Base-by-base conservation (phyloP, 2,329 filamentous ascomycete genomes). In the Pseudopithomyces maydicus region DNA sequence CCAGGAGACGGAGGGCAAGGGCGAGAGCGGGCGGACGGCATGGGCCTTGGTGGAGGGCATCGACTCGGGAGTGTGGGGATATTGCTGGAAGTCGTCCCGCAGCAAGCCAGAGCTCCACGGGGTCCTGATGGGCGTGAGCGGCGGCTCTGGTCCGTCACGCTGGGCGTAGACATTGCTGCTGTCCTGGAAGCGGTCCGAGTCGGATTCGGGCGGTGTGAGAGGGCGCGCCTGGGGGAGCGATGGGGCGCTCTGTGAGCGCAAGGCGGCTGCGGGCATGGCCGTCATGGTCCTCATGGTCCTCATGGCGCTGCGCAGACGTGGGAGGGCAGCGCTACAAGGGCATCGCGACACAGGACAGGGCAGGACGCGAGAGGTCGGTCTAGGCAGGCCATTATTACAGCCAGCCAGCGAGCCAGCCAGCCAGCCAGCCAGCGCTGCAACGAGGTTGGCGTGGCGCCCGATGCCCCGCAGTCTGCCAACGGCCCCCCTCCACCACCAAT, bases 21-120 rank as follows among this genome's bases (percentile, higher is more conserved):
- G 55, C 26, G 33, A 51, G 10, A 49, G 47, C 19, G 51, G 48
- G 11, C 46, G 52, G 36, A 49, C 46, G n/a, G 56, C 64, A 26
- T 55, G 59, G 42, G 62, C 44, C 33, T 60, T 62, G 22, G 67
- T 38, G 17, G 66, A 63, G 54, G 64, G 65, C 22, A 66, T 65
- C 57, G 64, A 70, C 38, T 74, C 70, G 14, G 71, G 72, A 0
- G 71, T 73, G 56, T 72, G 73, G 5, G 70, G 72, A 53, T 73
- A 74, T 52, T 61, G 67, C 44, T 63, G 62, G 15, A 62, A 56
- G 44, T 58, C 65, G 20, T 54, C n/a, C 3, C 50, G 41, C 36
- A 66, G 54, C 10, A 59, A 41, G 2, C 59, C 52, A 10, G 59
- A 54, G 7, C 57, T 56, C 44, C 47, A 61, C 38, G 58, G 55